Percentiles rank a stretch among this genome's conserved stretches.
phyloP scores from a whole-genome alignment of 2,329 filamentous ascomycete genomes.

The Dactylellina leptospora region DNA sequence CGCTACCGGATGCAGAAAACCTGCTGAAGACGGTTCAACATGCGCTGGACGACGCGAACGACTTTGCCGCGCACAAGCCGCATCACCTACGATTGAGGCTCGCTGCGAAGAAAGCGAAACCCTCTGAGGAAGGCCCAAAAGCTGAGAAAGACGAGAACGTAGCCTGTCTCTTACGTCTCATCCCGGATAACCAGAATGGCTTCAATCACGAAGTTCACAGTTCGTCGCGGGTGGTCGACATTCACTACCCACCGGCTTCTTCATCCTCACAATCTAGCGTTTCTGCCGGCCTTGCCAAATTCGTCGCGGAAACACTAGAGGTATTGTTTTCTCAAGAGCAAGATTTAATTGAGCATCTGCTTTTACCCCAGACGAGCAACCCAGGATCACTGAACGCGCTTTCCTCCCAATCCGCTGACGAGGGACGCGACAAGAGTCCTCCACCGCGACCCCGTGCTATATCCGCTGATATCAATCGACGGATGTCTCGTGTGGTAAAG shows the following conservation, averaged over 20 bases:
- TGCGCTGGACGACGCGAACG: slow-evolving; percentile 83
- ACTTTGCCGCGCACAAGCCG: slow-evolving; percentile 75
- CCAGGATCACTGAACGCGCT: slow-evolving; percentile 64
- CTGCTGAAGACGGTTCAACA: slow-evolving; percentile 79
- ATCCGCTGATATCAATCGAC: slow-evolving; percentile 69
- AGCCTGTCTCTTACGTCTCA: slow-evolving; percentile 75
- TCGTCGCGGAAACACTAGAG: slow-evolving; percentile 79
- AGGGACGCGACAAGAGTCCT: slow-evolving; percentile 59
- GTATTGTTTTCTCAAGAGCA: slow-evolving; percentile 87
- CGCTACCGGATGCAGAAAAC: slow-evolving; percentile 70
- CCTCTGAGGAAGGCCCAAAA: slow-evolving; percentile 24
- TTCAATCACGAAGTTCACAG: slow-evolving; percentile 68
- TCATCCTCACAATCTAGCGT: slow-evolving; percentile 73
- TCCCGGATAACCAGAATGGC: slow-evolving; percentile 65
- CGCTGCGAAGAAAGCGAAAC: slow-evolving; percentile 60
- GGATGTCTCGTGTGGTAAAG: slow-evolving; percentile 84
- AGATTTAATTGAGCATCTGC: slow-evolving; percentile 78
- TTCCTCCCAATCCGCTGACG: slow-evolving; percentile 57
- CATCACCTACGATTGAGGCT: slow-evolving; percentile 76
- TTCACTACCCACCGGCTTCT: slow-evolving; percentile 77
- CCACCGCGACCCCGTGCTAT: slow-evolving; percentile 61
- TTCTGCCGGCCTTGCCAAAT: slow-evolving; percentile 77
- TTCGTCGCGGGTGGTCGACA: slow-evolving; percentile 75
- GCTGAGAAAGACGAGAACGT: slow-evolving; percentile 63
- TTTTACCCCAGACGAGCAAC: slow-evolving; percentile 65